Evolutionary conservation across 2,329 filamentous ascomycete genomes (phyloP), one percentile per base, ranked within the genome.

Genomic region (Lasiodiplodia sp.): DNA sequence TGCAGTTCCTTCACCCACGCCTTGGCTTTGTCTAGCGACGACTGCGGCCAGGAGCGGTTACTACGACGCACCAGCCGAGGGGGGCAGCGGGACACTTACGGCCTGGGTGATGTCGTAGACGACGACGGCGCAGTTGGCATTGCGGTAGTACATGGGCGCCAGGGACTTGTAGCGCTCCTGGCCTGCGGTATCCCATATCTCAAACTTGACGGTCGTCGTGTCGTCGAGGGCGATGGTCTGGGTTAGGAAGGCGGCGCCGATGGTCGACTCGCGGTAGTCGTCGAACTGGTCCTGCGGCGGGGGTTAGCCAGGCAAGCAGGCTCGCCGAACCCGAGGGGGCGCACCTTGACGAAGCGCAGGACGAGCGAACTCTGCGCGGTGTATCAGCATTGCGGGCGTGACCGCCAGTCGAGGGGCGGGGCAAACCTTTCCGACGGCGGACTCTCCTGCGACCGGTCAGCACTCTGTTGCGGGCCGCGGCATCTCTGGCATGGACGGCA

Each of bases 51-150:
- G 21, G 21, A 47, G 23, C 62, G 25, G 68, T 72, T 57, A 73
- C 69, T 60, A 70, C 55, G 69, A 34, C 11, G 57, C 60, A 62
- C 47, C 49, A n/a, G 47, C 52, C 34, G 38, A 57, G 31, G 63
- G 52, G 69, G 55, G 66, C 38, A 66, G 38, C 62, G 52, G 31
- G 28, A 21, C 56, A 83, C 92, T 71, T 90, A 99, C 96, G 74
- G 96, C 93, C 88, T 99, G 96, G 78, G 96, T 99, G 78, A 99
- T 98, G 83, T 99, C 96, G 83, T 99, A 99, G 73, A 99, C 96
- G 60, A 99, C 95, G 38, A 99, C 95, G 69, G 96, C 96, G 84
- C 96, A 98, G 88, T 99, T 98, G 75, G 96, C 96, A 81, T 99
- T 99, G 76, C 96, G 87, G 85, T 99, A 99, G 87, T 99, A 99